A percentile compares a stretch with the other conserved stretches of the same genome.
Conservation (phyloP, 140 eudicot species). For the Stevia rebaudiana region DNA sequence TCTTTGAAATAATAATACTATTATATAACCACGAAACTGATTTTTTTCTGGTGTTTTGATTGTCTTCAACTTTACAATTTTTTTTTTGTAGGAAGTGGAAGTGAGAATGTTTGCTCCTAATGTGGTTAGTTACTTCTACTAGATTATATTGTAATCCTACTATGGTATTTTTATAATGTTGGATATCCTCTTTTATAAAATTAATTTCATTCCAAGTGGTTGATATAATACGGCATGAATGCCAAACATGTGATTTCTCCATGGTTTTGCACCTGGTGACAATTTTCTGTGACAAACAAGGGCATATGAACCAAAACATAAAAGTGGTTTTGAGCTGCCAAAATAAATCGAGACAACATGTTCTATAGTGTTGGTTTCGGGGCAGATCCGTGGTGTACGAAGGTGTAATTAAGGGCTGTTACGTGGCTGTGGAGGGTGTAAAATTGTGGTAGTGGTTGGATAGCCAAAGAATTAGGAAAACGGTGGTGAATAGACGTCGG, state of each 20-base stretch:
- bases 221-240: conserved; percentile 70
- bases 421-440: too few relatives aligned
- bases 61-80: conserved; percentile 50
- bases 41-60: conserved; percentile 64
- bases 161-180: background rate
- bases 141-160: background rate
- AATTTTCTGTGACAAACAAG: conserved; percentile 56
- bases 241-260: conserved; percentile 56
- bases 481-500: too few relatives aligned
- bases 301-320: conserved; percentile 43
- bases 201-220: conserved; percentile 49
- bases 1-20: background rate
- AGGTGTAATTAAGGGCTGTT: too few relatives aligned
- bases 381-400: too few relatives aligned
- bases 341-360: too few relatives aligned
- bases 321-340: too few relatives aligned
- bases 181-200: background rate
- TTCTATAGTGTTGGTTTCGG: too few relatives aligned
- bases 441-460: too few relatives aligned
- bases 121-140: conserved; percentile 53
- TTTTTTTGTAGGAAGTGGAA: conserved; percentile 89
- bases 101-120: conserved; percentile 73
- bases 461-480: too few relatives aligned
- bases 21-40: conserved; percentile 34
- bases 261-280: conserved; percentile 66